phyloP scores from a whole-genome alignment of 768 basidiomycete genomes.

The Leucosporidium yakuticum region DNA sequence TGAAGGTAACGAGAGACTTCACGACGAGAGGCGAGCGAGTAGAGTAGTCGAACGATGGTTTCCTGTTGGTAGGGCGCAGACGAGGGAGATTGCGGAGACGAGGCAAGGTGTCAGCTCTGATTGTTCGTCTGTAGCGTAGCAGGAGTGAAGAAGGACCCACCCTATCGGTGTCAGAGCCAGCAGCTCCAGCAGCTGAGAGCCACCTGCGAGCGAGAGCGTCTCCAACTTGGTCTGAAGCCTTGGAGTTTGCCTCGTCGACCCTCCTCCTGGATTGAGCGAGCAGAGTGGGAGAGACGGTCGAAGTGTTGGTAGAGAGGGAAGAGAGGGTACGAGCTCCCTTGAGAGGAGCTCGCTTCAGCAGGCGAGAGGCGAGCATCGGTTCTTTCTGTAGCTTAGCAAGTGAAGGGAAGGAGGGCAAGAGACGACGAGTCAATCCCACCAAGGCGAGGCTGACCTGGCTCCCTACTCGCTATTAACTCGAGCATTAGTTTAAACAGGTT shows the following conservation, averaged over 20 bases:
- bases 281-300: slow-evolving; percentile 14
- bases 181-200: slow-evolving; percentile 27
- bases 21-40: slow-evolving; percentile 92
- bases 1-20: slow-evolving; percentile 98
- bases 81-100: not conserved
- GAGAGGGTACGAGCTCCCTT: too few species aligned
- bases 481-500: too few species aligned
- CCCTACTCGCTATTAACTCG: too few species aligned
- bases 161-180: slow-evolving; percentile 28
- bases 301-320: slow-evolving; percentile 5
- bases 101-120: not conserved
- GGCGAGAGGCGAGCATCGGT: not conserved
- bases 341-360: not conserved
- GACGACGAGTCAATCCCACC: too few species aligned
- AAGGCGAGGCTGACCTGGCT: too few species aligned
- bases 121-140: not conserved
- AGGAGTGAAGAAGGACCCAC: slow-evolving; percentile 7
- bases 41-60: slow-evolving; percentile 90
- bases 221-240: slow-evolving; percentile 28
- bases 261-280: slow-evolving; percentile 25
- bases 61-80: slow-evolving; percentile 51
- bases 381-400: not conserved
- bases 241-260: slow-evolving; percentile 23
- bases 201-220: slow-evolving; percentile 32
- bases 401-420: not conserved